These are phyloP conservation scores for Magnaporthiopsis incrustans DNA, from an alignment of 2,329 filamentous ascomycete species.

Conservation along the genomic window DNA sequence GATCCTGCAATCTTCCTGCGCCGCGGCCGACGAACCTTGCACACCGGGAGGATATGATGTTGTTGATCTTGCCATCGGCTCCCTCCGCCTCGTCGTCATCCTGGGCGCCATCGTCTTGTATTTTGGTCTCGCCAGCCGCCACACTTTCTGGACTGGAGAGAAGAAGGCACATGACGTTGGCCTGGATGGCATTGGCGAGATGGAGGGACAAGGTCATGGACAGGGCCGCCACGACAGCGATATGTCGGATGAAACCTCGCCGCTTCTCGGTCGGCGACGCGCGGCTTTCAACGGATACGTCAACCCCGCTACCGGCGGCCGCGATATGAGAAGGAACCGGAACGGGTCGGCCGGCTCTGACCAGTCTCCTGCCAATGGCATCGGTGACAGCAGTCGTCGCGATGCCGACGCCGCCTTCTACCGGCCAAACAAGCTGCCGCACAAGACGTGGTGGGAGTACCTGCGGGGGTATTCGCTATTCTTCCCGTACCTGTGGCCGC, in stretches of 20 bases:
- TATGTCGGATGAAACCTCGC: slow-evolving; percentile 48
- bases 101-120: slow-evolving; percentile 47
- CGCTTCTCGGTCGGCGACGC: slow-evolving; percentile 46
- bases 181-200: slow-evolving; percentile 8
- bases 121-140: slow-evolving; percentile 33
- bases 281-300: slow-evolving; percentile 30
- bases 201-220: slow-evolving; percentile 17
- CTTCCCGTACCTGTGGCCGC: slow-evolving; percentile 95
- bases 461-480: slow-evolving; percentile 86
- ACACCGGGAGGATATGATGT: slow-evolving; percentile 45
- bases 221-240: not conserved
- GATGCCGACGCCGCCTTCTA: slow-evolving; percentile 76
- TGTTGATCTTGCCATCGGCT: slow-evolving; percentile 57
- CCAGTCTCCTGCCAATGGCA: slow-evolving; percentile 1
- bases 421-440: slow-evolving; percentile 75
- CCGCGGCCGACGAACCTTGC: slow-evolving; percentile 21
- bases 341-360: slow-evolving; percentile 10
- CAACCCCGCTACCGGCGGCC: slow-evolving; percentile 15
- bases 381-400: slow-evolving; percentile 18
- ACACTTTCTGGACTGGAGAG: slow-evolving; percentile 31
- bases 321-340: slow-evolving; percentile 1
- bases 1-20: slow-evolving; percentile 46
- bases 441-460: slow-evolving; percentile 95
- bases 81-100: slow-evolving; percentile 56
- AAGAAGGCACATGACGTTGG: slow-evolving; percentile 33